phyloP scores from a whole-genome alignment of 2,329 filamentous ascomycete species.

The Hypoxylon sp. region DNA sequence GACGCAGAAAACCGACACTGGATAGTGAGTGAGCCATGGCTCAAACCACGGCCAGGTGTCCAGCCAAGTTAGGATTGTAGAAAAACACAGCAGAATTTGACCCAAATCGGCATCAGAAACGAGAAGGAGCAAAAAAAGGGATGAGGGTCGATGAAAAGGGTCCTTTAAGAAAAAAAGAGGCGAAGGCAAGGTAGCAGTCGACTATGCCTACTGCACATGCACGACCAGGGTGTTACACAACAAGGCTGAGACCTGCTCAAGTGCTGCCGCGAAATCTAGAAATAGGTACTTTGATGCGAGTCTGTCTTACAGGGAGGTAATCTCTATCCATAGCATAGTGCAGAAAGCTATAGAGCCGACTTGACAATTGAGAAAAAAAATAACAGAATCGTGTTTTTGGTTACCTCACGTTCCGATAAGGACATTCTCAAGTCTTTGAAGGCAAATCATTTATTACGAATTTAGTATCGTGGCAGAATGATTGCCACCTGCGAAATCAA shows the following conservation, averaged over 20 bases:
- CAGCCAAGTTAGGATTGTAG: conserved; percentile 26
- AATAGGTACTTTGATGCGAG: conserved; percentile 38
- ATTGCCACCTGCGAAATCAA: conserved; percentile 48
- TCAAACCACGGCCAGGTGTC: conserved; percentile 31
- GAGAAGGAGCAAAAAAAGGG: conserved; percentile 34
- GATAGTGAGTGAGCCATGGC: conserved; percentile 54
- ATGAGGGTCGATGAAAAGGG: conserved; percentile 40
- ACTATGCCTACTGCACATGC: conserved; percentile 30
- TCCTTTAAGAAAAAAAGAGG: conserved; percentile 46
- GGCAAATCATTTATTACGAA: conserved; percentile 18
- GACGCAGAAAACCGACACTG: conserved; percentile 54
- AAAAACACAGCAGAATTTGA: conserved; percentile 29
- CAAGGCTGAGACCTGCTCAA: conserved; percentile 46
- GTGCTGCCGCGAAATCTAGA: conserved; percentile 45
- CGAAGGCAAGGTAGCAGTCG: conserved; percentile 39
- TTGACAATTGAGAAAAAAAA: conserved; percentile 4
- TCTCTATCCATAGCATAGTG: conserved; percentile 37
- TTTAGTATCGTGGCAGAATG: conserved; percentile 33
- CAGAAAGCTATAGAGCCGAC: conserved; percentile 14
- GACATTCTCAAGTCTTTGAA: conserved; percentile 15
- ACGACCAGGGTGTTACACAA: conserved; percentile 43
- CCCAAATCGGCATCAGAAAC: conserved; percentile 41
- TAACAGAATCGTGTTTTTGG: conserved; percentile 1
- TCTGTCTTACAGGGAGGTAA: conserved; percentile 38
- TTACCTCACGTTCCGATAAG: conserved; percentile 24